Evolutionary conservation across 257 asterid species (phyloP).

Genomic region (Parsonsia alboflavescens): DNA sequence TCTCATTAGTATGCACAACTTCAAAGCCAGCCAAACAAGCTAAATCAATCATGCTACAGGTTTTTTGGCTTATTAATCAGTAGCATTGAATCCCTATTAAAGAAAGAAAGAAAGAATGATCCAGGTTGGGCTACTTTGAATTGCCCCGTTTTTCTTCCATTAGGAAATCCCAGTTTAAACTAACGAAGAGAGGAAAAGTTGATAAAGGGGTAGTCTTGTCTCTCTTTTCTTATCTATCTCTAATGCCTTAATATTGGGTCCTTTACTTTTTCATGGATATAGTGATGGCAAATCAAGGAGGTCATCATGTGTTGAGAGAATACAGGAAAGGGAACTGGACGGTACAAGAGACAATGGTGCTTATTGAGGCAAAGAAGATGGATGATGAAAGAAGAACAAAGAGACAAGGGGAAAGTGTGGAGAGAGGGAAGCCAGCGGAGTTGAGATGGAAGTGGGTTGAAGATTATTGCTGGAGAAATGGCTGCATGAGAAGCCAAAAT

Average conservation of each 20-base stretch:
- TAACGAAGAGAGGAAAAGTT: neutral
- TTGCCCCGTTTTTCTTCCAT: neutral
- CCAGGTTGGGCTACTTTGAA: neutral
- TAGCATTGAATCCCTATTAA: neutral
- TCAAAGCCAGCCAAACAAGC: neutral
- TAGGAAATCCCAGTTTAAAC: constrained; percentile 6
- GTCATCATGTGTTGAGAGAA: constrained; percentile 40
- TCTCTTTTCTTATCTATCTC: neutral
- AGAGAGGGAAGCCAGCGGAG: constrained; percentile 68
- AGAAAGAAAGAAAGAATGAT: neutral
- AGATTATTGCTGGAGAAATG: constrained; percentile 78
- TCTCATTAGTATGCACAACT: neutral
- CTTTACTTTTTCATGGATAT: constrained; percentile 31
- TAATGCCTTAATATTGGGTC: constrained; percentile 5
- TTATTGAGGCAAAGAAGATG: constrained; percentile 82
- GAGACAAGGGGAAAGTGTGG: constrained; percentile 42
- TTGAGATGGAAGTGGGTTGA: constrained; percentile 97
- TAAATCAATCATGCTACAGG: neutral
- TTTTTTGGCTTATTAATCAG: neutral
- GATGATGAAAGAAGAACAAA: constrained; percentile 80
- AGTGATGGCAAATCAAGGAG: constrained; percentile 37
- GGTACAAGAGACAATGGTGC: constrained; percentile 71
- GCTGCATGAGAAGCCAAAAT: constrained; percentile 79
- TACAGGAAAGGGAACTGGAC: constrained; percentile 97
- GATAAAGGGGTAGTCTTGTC: constrained; percentile 1